Base-by-base conservation (phyloP, 2,329 filamentous ascomycete genomes). In the Penicillium polonicum region DNA sequence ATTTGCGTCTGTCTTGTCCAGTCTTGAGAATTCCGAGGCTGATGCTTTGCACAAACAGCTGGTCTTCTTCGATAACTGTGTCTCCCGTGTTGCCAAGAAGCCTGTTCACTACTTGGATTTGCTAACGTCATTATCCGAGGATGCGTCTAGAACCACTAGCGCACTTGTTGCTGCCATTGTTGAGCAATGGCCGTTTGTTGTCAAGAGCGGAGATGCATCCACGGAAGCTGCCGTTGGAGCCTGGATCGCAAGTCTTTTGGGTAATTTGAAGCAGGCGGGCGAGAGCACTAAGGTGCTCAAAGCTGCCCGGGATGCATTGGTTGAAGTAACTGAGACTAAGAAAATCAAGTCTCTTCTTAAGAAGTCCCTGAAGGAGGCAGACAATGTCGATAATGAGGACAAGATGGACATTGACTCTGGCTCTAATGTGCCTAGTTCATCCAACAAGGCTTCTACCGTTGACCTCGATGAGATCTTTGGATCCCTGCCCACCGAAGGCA, bases 61-160 rank as follows among this genome's bases (percentile, higher is more conserved):
- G 0, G 89, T 89, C 76, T 95, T 94, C 68, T 72, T 97, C 27
- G 92, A 97, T 68, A 92, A 95, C 61, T 95, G 91, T 72, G 80
- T 90, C 52, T 85, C 85, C 31, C 85, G 92, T 25, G 90, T 90
- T 64, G 87, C 87, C 17, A 86, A 83, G 56, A 88, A 88, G 25
- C 89, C 91, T 0, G 88, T 95, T 68, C 95, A 96, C 68, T 85
- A 94, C 29, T 89, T 94, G 60, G 81, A 85, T 41, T 63, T 83
- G 2, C 64, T 74, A 58, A 72, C 76, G 53, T 72, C 79, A 43
- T 65, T 77, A 2, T 63, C 72, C 19, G 65, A 70, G 31, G 73
- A 74, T n/a, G 61, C 70, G n/a, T 64, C 45, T 23, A 65, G 64
- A 46, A 68, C 77, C 31, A 72, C 85, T 12, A 91, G 89, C 64